Evolutionary conservation across 345 rosid genomes (phyloP), one percentile per base, ranked within the genome.

Genomic region (Anacardium occidentale): DNA sequence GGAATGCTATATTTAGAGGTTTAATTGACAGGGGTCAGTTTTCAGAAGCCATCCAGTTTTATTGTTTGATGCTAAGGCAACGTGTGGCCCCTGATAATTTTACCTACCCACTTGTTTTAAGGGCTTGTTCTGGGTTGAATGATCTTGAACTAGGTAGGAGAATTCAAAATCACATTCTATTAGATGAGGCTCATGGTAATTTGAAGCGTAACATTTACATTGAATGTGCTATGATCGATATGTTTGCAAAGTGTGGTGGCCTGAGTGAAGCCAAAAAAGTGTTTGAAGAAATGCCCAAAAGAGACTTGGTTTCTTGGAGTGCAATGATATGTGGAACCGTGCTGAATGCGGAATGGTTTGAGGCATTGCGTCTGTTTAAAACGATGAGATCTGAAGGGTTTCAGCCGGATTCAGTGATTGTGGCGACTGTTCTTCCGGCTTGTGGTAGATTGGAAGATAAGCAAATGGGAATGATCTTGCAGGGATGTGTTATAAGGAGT

Each of bases 281-380:
- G 10, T 84, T 84, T 74, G 87, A 81, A 66, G 82, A 56, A 75
- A 86, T 83, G 56, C 65, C 68, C 0, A 54, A 57, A 10, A 81
- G 79, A 78, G 90, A 88, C 75, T 78, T 79, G 22, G 88, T 83
- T 70, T 81, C 86, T 29, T 86, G 90, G 88, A 83, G 85, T 25
- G 80, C 90, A 10, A 75, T 88, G 83, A 83, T 86, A 21, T 71
- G 80, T 15, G 90, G 88, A 22, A 26, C 74, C 44, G 71, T 81
- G 58, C 84, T 62, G n/a, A 72, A 71, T 60, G 75, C 71, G 86
- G 77, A 75, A 62, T 83, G 62, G 59, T 61, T 44, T 21, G 83
- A 79, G 51, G 82, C 86, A 21, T 18, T 83, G 51, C 29, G 53
- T 20, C 60, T 78, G 64, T 77, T 83, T 77, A 57, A 60, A 25